phyloP scores from a whole-genome alignment of 306 rosid genomes.

The Corylus americana region DNA sequence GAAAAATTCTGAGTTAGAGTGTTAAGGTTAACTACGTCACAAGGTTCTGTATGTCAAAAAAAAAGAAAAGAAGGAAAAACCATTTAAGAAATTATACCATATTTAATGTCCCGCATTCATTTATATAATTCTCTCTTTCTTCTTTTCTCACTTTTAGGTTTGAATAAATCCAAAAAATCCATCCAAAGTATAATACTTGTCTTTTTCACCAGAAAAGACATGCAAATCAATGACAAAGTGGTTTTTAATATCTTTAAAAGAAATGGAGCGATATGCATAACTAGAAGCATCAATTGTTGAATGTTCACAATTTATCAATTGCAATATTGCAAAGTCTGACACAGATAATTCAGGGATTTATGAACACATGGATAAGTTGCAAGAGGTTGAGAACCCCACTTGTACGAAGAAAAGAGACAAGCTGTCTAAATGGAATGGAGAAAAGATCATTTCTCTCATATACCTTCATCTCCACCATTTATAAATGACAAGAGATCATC shows the following conservation, averaged over 20 bases:
- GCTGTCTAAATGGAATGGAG: conserved; percentile 5
- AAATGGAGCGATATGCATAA: conserved; percentile 5
- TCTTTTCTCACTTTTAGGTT: background rate
- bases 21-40: background rate
- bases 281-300: conserved; percentile 19
- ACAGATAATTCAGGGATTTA: background rate
- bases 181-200: background rate
- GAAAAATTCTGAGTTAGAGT: background rate
- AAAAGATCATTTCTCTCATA: conserved; percentile 11
- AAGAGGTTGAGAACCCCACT: background rate
- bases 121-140: background rate
- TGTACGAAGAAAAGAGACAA: conserved; percentile 17
- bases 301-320: background rate
- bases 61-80: background rate
- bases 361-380: conserved; percentile 3
- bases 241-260: background rate
- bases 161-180: background rate
- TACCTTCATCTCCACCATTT: conserved; percentile 75
- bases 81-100: background rate
- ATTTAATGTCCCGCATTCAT: background rate
- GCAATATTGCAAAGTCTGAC: background rate
- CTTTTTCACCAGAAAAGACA: background rate
- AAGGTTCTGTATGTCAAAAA: background rate
- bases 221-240: background rate
- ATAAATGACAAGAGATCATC: conserved; percentile 90